phyloP scores from a whole-genome alignment of 2,329 filamentous ascomycete species.

The Fusarium ambrosium region DNA sequence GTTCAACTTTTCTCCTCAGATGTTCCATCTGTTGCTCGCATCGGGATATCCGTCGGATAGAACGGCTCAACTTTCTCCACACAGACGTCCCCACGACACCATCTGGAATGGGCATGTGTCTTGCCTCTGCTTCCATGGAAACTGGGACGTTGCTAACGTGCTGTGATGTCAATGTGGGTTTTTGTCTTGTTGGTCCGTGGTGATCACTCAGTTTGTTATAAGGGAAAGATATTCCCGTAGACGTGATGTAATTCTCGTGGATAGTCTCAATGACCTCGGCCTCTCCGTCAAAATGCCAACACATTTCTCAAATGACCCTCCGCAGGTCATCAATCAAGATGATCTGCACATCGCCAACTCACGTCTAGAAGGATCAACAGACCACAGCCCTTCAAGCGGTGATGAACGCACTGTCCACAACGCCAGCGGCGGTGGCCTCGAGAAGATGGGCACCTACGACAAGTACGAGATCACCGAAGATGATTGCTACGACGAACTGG shows the following conservation, averaged over 20 bases:
- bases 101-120: slow-evolving; percentile 25
- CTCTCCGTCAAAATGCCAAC: slow-evolving; percentile 44
- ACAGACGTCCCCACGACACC: slow-evolving; percentile 11
- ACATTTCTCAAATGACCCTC: slow-evolving; percentile 54
- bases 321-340: slow-evolving; percentile 53
- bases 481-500: slow-evolving; percentile 76
- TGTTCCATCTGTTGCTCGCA: background rate
- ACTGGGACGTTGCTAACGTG: slow-evolving; percentile 1
- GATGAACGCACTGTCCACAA: slow-evolving; percentile 52
- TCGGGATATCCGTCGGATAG: slow-evolving; percentile 25
- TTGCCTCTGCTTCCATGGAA: slow-evolving; percentile 24
- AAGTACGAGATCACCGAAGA: slow-evolving; percentile 64
- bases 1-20: background rate
- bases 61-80: slow-evolving; percentile 29
- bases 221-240: slow-evolving; percentile 3
- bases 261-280: background rate
- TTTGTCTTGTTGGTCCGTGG: background rate
- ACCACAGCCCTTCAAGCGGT: slow-evolving; percentile 24
- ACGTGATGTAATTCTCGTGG: background rate
- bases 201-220: slow-evolving; percentile 4
- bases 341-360: slow-evolving; percentile 55
- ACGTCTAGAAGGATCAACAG: slow-evolving; percentile 51
- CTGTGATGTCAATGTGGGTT: slow-evolving; percentile 42
- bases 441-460: slow-evolving; percentile 56
- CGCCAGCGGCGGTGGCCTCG: slow-evolving; percentile 41